Evolutionary conservation across 179 eudicot genomes (phyloP), one percentile per base, ranked within the genome.

Genomic region (Beta lomatogona): DNA sequence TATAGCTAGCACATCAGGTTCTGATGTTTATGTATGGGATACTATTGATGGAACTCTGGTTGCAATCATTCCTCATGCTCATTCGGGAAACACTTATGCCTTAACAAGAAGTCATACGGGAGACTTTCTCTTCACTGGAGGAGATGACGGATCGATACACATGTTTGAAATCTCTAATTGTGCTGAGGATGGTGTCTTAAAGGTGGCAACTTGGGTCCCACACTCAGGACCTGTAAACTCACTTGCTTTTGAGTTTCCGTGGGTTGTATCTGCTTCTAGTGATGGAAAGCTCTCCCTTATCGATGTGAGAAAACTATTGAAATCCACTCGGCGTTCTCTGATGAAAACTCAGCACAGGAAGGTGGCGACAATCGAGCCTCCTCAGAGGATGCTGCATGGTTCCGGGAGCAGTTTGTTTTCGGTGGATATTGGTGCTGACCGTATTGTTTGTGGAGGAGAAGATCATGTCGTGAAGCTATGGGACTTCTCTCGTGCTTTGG

Each of bases 191-290:
- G 82, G 81, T 13, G 45, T 86, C 31, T 77, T 73, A 36, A 88
- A 86, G 78, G 89, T 94, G 81, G 98, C 94, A 14, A 89, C 92
- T 36, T 96, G 99, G 99, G 68, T 77, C 79, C 98, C 99, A 71
- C 99, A 96, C 81, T 80, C 92, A 0, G 95, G 97, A 41, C 82
- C 97, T 10, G 97, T 94, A 15, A 80, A 90, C 88, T 94, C 97
- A 31, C 93, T 96, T 81, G 89, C 98, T 16, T 96, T 96, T 16
- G 99, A 96, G 90, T 96, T 94, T 82, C 99, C 99, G 6, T 96
- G 98, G 99, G 93, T 96, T 22, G 99, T 93, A 48, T 94, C 98
- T 45, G 97, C 97, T 82, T 91, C 99, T 4, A 84, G 88, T 83
- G 98, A 96, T 73, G 99, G 99, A 55, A 92, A 85, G 77, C 88